Conservation (phyloP, 331 rosid genomes). For the Erythrophleum ivorense region DNA sequence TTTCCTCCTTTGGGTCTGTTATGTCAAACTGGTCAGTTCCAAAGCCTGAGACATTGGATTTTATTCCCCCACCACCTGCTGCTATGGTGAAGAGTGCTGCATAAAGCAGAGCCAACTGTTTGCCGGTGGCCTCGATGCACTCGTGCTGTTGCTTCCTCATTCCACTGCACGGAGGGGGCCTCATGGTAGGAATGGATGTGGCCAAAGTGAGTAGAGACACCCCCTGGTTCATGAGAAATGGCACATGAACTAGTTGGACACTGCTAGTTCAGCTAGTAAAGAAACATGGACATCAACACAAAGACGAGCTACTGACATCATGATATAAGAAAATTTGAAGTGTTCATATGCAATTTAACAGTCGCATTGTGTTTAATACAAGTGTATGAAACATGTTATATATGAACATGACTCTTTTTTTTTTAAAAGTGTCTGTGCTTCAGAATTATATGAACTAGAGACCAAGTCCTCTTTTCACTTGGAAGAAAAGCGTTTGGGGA, state of each 20-base stretch:
- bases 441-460: not conserved
- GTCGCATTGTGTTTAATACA: too few relatives aligned
- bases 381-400: not conserved
- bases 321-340: not conserved
- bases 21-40: conserved; percentile 89
- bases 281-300: too few relatives aligned
- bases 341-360: too few relatives aligned
- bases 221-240: conserved; percentile 60
- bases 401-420: not conserved
- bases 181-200: conserved; percentile 72
- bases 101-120: conserved; percentile 66
- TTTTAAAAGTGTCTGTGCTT: not conserved
- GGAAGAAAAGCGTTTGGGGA: not conserved
- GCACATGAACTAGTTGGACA: conserved; percentile 20
- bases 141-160: conserved; percentile 60
- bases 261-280: not conserved
- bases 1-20: conserved; percentile 78
- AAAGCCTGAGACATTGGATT: conserved; percentile 91
- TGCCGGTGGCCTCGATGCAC: conserved; percentile 68
- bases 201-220: conserved; percentile 71
- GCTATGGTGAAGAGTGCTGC: conserved; percentile 82
- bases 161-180: conserved; percentile 68
- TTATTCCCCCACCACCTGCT: conserved; percentile 89
- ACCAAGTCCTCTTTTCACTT: not conserved
- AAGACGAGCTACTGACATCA: too few relatives aligned